Conservation (phyloP, 2,329 filamentous ascomycete species). For the Nigrospora sphaerica region DNA sequence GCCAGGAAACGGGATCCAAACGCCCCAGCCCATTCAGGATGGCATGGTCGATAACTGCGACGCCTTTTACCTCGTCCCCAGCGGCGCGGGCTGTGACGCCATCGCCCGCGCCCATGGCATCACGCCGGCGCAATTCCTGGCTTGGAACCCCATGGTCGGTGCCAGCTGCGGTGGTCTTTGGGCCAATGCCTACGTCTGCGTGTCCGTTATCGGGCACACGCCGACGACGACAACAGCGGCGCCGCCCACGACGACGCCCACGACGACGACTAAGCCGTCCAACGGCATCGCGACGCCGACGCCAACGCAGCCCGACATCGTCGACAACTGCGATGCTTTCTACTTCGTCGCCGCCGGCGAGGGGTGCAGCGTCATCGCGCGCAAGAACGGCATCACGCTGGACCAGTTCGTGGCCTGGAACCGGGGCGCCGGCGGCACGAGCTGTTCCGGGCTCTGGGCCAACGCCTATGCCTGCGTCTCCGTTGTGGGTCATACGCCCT, state of each 20-base stretch:
- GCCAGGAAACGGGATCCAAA: neutral
- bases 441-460: neutral
- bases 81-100: neutral
- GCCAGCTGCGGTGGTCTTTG: neutral
- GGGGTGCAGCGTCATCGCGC: neutral
- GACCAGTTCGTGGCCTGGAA: neutral
- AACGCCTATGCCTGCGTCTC: neutral
- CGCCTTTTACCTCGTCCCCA: neutral
- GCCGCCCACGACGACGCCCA: neutral
- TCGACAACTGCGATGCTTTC: neutral
- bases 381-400: neutral
- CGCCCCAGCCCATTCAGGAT: neutral
- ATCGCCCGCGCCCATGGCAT: neutral
- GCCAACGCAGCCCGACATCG: neutral
- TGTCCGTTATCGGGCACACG: neutral
- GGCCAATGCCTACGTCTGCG: neutral
- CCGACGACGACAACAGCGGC: neutral
- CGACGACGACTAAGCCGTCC: neutral
- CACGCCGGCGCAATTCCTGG: neutral
- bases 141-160: neutral
- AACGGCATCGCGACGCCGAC: neutral
- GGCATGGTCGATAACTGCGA: neutral
- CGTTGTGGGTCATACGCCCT: neutral
- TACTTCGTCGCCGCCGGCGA: neutral
- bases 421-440: neutral